Evolutionary conservation across 140 eudicot genomes (phyloP).

Genomic region (Stevia rebaudiana): DNA sequence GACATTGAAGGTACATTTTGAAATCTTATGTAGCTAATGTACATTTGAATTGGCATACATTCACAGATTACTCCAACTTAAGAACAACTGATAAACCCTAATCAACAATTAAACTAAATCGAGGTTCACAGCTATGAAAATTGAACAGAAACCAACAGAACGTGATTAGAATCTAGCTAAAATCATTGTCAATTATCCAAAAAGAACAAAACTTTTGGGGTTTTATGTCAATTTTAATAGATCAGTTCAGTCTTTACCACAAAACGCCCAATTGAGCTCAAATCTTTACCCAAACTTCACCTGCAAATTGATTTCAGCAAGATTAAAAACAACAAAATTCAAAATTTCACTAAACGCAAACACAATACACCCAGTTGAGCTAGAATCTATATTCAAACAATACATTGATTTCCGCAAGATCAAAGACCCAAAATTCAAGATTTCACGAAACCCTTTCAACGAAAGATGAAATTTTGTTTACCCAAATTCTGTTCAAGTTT

Average conservation of each 20-base stretch:
- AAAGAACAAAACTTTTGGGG: not conserved
- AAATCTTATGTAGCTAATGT: too few relatives aligned
- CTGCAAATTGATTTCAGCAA: constrained; percentile 6
- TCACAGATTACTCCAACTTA: not conserved
- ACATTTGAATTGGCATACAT: constrained; percentile 7
- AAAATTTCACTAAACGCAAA: not conserved
- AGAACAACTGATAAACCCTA: constrained; percentile 7
- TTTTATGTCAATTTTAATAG: not conserved
- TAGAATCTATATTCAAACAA: constrained; percentile 1
- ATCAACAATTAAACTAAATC: not conserved
- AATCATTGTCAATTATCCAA: constrained; percentile 5
- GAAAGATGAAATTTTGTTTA: not conserved
- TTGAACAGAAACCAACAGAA: constrained; percentile 1
- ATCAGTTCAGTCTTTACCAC: not conserved
- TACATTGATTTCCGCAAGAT: constrained; percentile 15
- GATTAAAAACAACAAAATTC: constrained; percentile 11
- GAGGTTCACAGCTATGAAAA: not conserved
- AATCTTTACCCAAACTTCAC: constrained; percentile 2
- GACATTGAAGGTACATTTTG: too few relatives aligned
- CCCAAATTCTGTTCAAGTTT: constrained; percentile 18
- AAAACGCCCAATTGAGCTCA: constrained; percentile 8
- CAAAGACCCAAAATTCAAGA: constrained; percentile 6
- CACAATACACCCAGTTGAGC: constrained; percentile 14
- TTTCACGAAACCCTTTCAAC: constrained; percentile 22
- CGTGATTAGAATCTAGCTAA: not conserved